Evolutionary conservation across 495 filamentous ascomycete species (phyloP).

Genomic region (Hypoxylon rickii): DNA sequence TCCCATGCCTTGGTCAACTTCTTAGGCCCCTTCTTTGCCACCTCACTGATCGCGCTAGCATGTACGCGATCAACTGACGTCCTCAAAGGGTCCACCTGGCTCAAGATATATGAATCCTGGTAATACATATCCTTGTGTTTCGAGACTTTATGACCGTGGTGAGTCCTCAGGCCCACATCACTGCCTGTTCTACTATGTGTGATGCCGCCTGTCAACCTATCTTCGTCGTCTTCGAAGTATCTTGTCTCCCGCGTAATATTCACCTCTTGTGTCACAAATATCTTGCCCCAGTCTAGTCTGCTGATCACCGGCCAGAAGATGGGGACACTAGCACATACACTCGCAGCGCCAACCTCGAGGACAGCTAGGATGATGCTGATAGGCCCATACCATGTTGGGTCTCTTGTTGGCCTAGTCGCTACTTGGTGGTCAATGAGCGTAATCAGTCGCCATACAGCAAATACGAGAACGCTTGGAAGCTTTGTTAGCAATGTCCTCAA

Average conservation of each 20-base stretch:
- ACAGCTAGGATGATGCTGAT: constrained; percentile 39
- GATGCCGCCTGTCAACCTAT: constrained; percentile 26
- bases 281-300: constrained; percentile 24
- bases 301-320: constrained; percentile 38
- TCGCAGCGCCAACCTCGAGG: constrained; percentile 39
- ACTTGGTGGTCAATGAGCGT: constrained; percentile 36
- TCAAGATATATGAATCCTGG: constrained; percentile 32
- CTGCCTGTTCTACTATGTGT: constrained; percentile 28
- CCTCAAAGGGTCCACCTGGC: constrained; percentile 32
- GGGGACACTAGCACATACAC: constrained; percentile 45
- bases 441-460: constrained; percentile 40
- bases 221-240: constrained; percentile 30
- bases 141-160: neutral
- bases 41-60: constrained; percentile 23
- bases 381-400: constrained; percentile 44
- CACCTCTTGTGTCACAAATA: constrained; percentile 41
- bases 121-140: constrained; percentile 30
- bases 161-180: constrained; percentile 17
- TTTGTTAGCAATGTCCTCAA: neutral
- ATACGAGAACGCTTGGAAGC: constrained; percentile 35
- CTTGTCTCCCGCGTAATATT: constrained; percentile 38
- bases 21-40: constrained; percentile 11
- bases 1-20: constrained; percentile 31
- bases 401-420: constrained; percentile 35
- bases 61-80: constrained; percentile 20